Conservation (phyloP, 2,329 filamentous ascomycete species). For the Aureobasidium sp. region DNA sequence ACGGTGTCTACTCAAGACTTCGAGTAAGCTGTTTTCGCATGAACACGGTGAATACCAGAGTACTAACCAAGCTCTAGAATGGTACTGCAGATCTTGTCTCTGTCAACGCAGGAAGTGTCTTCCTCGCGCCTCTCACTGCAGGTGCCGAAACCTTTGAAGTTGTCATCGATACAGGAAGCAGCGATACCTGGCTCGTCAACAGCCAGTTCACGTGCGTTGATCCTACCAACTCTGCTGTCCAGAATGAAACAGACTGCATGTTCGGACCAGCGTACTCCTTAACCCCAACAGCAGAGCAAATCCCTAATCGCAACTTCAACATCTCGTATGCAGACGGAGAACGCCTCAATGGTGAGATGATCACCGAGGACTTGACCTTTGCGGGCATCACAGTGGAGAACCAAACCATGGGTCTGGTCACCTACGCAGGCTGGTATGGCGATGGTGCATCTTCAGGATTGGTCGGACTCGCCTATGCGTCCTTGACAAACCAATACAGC, state of each 20-base stretch:
- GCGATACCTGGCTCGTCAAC: slow-evolving; percentile 39
- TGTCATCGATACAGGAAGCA: slow-evolving; percentile 41
- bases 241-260: slow-evolving; percentile 21
- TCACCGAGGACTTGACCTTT: slow-evolving; percentile 35
- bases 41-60: no score
- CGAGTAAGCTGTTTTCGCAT: neutral
- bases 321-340: slow-evolving; percentile 38
- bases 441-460: slow-evolving; percentile 37
- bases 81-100: slow-evolving; percentile 9
- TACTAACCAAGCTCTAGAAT: neutral
- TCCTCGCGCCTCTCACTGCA: slow-evolving; percentile 24
- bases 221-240: neutral
- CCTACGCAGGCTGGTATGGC: slow-evolving; percentile 26
- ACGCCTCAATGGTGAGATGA: slow-evolving; percentile 33
- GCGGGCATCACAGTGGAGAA: slow-evolving; percentile 37
- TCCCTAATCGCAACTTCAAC: slow-evolving; percentile 36
- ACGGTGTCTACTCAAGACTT: slow-evolving; percentile 7
- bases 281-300: slow-evolving; percentile 29
- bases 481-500: slow-evolving; percentile 36
- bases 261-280: slow-evolving; percentile 26
- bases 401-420: slow-evolving; percentile 42
- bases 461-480: slow-evolving; percentile 44
- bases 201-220: slow-evolving; percentile 30
- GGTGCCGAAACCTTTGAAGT: slow-evolving; percentile 27
- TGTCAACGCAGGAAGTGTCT: slow-evolving; percentile 24